These are phyloP conservation scores for Pyrus hybrid DNA, from an alignment of 331 rosid genomes.

Conservation along the genomic window DNA sequence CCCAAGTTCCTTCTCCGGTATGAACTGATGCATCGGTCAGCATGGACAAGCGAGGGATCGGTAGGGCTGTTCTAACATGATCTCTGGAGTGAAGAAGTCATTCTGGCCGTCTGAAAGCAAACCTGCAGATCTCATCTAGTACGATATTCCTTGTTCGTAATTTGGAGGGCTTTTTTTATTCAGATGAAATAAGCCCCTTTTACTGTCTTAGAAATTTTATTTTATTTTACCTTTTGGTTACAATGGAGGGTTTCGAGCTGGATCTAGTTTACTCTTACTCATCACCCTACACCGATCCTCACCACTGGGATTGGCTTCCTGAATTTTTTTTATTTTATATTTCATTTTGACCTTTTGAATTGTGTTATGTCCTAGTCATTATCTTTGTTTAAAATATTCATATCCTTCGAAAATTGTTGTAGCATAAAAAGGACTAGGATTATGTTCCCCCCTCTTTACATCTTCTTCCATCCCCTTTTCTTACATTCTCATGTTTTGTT, in stretches of 20 bases:
- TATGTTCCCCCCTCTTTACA: too few relatives aligned
- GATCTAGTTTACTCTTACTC: too few relatives aligned
- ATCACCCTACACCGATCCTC: too few relatives aligned
- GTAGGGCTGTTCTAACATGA: not conserved
- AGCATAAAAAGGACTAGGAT: too few relatives aligned
- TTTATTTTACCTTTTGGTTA: too few relatives aligned
- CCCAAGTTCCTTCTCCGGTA: slow-evolving; percentile 30
- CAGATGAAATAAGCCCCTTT: not conserved
- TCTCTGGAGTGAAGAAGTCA: not conserved
- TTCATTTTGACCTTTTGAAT: not conserved
- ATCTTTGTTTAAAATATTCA: not conserved
- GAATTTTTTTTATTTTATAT: too few relatives aligned
- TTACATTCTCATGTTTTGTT: too few relatives aligned
- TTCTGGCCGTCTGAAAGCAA: not conserved
- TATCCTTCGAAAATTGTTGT: not conserved
- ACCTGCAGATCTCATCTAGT: not conserved
- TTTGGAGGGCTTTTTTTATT: not conserved
- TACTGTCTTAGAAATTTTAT: not conserved
- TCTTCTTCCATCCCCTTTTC: too few relatives aligned
- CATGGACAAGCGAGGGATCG: not conserved
- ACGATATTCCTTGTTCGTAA: not conserved
- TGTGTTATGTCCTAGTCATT: not conserved
- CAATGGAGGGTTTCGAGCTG: too few relatives aligned
- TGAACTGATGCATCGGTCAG: slow-evolving; percentile 18
- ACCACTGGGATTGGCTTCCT: too few relatives aligned